Percentiles rank a stretch among this genome's conserved stretches.
These are phyloP conservation scores for Lithohypha guttulata DNA, from an alignment of 2,329 filamentous ascomycete species.

Conservation along the genomic window DNA sequence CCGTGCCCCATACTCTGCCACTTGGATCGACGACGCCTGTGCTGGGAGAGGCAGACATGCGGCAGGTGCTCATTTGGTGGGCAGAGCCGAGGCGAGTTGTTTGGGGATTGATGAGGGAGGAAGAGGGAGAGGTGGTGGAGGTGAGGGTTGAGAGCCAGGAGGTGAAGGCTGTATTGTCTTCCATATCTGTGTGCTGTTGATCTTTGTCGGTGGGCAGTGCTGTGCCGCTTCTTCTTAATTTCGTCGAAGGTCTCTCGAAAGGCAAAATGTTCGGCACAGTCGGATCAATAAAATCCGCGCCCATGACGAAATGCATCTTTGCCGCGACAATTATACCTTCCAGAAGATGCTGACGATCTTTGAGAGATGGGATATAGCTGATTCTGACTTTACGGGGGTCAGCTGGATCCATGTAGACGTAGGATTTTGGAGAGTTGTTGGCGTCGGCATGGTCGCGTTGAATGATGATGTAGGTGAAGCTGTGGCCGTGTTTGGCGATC, in stretches of 20 bases:
- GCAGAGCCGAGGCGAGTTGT: conserved; percentile 29
- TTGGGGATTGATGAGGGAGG: conserved; percentile 30
- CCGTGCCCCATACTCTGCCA: conserved; percentile 38
- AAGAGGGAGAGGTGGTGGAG: conserved; percentile 37
- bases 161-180: conserved; percentile 44
- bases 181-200: neutral
- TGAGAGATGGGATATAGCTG: conserved; percentile 58
- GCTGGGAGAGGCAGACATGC: conserved; percentile 34
- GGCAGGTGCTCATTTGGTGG: conserved; percentile 43
- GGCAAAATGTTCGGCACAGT: conserved; percentile 51
- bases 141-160: conserved; percentile 44
- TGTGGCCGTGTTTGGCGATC: conserved; percentile 56
- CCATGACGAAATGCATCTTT: conserved; percentile 66
- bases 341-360: conserved; percentile 61
- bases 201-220: conserved; percentile 3
- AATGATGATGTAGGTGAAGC: conserved; percentile 62
- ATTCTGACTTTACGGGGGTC: conserved; percentile 60
- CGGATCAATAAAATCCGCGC: conserved; percentile 69
- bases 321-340: conserved; percentile 61
- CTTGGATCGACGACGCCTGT: conserved; percentile 35
- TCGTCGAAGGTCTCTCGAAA: conserved; percentile 42
- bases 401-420: conserved; percentile 60
- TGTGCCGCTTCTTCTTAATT: conserved; percentile 14
- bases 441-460: conserved; percentile 67
- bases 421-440: conserved; percentile 22